A percentile compares a stretch with the other conserved stretches of the same genome.
Evolutionary conservation across 495 filamentous ascomycete species (phyloP).

Genomic region (Lophium mytilinum): DNA sequence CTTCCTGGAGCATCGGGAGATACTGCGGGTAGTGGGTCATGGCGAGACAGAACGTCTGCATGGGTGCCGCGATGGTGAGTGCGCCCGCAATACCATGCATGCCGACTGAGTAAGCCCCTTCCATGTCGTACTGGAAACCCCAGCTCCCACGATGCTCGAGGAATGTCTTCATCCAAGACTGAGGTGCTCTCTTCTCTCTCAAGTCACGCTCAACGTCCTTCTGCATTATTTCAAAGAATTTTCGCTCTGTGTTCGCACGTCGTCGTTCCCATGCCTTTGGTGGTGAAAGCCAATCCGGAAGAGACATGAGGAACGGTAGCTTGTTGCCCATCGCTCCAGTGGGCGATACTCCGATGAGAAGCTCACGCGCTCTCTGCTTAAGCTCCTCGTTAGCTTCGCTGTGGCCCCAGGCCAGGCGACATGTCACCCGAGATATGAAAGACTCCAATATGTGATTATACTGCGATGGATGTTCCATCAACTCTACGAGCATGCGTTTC

Average conservation of each 20-base stretch:
- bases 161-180: constrained; percentile 31
- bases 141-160: constrained; percentile 25
- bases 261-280: constrained; percentile 29
- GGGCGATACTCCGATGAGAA: constrained; percentile 51
- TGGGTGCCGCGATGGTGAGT: constrained; percentile 41
- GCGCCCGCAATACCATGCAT: constrained; percentile 35
- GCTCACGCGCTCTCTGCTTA: constrained; percentile 47
- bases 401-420: constrained; percentile 51
- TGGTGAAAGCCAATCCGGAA: constrained; percentile 30
- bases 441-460: constrained; percentile 51
- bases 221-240: constrained; percentile 32
- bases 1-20: constrained; percentile 44
- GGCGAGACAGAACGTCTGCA: constrained; percentile 51
- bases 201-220: constrained; percentile 26
- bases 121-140: constrained; percentile 34
- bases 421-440: constrained; percentile 52
- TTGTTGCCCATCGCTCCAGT: constrained; percentile 45
- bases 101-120: constrained; percentile 34
- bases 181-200: constrained; percentile 23
- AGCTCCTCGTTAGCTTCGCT: constrained; percentile 39
- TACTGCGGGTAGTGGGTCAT: constrained; percentile 54
- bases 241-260: constrained; percentile 28
- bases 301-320: constrained; percentile 34
- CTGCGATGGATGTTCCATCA: constrained; percentile 37
- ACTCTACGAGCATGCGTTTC: constrained; percentile 42